phyloP scores from a whole-genome alignment of 495 filamentous ascomycete species.

The Penicillium coffeae region DNA sequence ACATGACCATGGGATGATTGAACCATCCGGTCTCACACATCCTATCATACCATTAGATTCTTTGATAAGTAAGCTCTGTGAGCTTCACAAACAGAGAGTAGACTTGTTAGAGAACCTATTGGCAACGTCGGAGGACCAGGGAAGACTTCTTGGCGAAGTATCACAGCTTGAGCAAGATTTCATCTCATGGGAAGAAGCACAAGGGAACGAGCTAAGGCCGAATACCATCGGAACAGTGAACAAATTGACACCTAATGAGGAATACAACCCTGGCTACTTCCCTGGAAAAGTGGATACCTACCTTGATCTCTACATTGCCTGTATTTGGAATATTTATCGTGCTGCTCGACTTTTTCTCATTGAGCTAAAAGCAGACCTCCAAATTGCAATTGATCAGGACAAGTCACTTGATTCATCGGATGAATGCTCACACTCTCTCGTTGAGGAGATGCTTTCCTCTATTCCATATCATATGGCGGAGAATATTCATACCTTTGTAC shows the following conservation, averaged over 20 bases:
- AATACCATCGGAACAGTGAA: not conserved
- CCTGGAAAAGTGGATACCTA: conserved; percentile 1
- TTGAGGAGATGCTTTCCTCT: not conserved
- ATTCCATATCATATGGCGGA: not conserved
- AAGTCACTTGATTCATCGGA: not conserved
- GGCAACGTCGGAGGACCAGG: not conserved
- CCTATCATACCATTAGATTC: not conserved
- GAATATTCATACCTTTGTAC: not conserved
- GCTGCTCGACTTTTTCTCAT: not conserved
- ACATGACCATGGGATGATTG: not conserved
- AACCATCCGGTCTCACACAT: not conserved
- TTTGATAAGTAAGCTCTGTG: not conserved
- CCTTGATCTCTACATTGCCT: not conserved
- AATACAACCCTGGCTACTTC: not conserved
- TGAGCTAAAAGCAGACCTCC: not conserved
- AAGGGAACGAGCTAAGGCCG: not conserved
- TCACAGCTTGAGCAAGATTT: not conserved
- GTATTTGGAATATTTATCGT: conserved; percentile 3
- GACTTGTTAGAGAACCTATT: not conserved
- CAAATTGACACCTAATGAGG: not conserved
- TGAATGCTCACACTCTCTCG: not conserved
- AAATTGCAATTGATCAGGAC: not conserved
- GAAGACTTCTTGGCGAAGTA: not conserved
- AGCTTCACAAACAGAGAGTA: not conserved
- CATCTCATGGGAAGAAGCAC: not conserved